Percentiles rank a stretch among this genome's conserved stretches.
Conservation (phyloP, 192 early-diverging fungal genomes). For the Fimicolochytrium jonesii region DNA sequence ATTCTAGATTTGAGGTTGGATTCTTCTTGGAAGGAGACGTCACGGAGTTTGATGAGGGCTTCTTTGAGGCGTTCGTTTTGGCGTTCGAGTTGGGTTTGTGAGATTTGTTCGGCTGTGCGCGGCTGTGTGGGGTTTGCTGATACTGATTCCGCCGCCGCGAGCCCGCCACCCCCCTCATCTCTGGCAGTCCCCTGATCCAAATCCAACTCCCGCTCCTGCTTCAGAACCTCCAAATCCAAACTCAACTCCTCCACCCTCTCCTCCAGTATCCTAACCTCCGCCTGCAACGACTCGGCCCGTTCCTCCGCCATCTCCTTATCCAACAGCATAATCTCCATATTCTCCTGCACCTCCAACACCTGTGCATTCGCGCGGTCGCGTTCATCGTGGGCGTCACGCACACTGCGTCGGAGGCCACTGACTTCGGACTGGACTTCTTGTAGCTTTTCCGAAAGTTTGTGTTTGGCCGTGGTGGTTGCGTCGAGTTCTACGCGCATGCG, state of each 20-base stretch:
- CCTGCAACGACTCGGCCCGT: constrained; percentile 67
- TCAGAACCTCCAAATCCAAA: constrained; percentile 64
- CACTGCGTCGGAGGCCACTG: constrained; percentile 54
- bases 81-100: constrained; percentile 58
- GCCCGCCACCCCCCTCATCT: not conserved
- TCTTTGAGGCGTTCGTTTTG: constrained; percentile 89
- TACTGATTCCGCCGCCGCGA: not conserved
- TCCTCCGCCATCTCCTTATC: constrained; percentile 95
- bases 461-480: constrained; percentile 23
- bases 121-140: not conserved
- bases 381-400: constrained; percentile 53
- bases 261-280: constrained; percentile 65
- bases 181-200: constrained; percentile 8
- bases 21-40: constrained; percentile 71
- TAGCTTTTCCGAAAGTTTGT: constrained; percentile 52
- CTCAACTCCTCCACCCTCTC: constrained; percentile 77
- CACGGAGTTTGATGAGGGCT: constrained; percentile 76
- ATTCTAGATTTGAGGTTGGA: constrained; percentile 57
- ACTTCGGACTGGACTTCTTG: constrained; percentile 69
- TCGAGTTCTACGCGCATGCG: constrained; percentile 68
- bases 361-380: constrained; percentile 65
- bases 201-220: constrained; percentile 53
- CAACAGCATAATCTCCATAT: constrained; percentile 78
- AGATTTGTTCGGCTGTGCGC: not conserved
- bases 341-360: constrained; percentile 69